Percentiles rank a stretch among this genome's conserved stretches.
These are phyloP conservation scores for Protomyces inundatus DNA, from an alignment of 1,139 yeast species.

Conservation along the genomic window DNA sequence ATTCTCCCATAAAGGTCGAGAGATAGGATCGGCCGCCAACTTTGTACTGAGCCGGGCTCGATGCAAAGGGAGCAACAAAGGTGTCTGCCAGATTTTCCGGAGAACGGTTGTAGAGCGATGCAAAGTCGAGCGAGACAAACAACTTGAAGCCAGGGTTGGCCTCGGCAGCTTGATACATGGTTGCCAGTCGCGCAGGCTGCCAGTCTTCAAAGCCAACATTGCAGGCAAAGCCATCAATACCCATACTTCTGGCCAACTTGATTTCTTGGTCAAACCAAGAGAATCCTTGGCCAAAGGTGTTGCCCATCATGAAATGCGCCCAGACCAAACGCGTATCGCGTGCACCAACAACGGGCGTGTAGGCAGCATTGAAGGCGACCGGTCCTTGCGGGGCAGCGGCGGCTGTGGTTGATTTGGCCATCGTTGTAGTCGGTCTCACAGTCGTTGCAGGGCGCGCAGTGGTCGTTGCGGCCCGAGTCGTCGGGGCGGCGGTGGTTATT, in stretches of 20 bases:
- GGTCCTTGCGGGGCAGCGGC: background rate
- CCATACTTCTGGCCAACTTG: conserved; percentile 16
- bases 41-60: conserved; percentile 16
- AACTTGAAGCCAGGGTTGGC: conserved; percentile 11
- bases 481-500: background rate
- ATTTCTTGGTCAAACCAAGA: conserved; percentile 18
- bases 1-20: conserved; percentile 28
- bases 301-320: conserved; percentile 30
- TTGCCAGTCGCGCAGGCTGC: conserved; percentile 15
- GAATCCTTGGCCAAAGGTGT: background rate
- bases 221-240: conserved; percentile 29
- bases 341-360: conserved; percentile 13
- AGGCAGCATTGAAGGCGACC: background rate
- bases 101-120: background rate
- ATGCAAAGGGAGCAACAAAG: conserved; percentile 11
- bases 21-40: conserved; percentile 21
- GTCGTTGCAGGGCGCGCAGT: background rate
- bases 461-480: background rate
- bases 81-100: conserved; percentile 1
- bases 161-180: conserved; percentile 27
- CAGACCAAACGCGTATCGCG: conserved; percentile 22
- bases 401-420: background rate
- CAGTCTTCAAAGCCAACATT: conserved; percentile 28
- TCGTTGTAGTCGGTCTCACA: background rate
- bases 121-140: conserved; percentile 26